Percentiles rank a stretch among this genome's conserved stretches.
Evolutionary conservation across 1,284 basidiomycete species (phyloP).

Genomic region (Sanghuangporus weigelae): DNA sequence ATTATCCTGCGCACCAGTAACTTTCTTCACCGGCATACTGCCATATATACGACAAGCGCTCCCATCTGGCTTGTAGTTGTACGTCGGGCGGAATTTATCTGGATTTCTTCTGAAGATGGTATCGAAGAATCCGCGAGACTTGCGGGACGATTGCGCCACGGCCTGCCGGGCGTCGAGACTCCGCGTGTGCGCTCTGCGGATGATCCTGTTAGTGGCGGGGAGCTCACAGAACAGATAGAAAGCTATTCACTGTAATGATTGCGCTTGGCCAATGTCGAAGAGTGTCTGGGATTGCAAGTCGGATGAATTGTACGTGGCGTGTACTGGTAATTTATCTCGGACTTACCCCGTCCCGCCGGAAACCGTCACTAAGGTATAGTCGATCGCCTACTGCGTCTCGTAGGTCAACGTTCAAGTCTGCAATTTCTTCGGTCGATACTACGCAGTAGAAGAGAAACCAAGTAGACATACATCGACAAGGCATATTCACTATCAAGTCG

Average conservation of each 20-base stretch:
- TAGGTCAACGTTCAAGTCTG: constrained; percentile 84
- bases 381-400: constrained; percentile 91
- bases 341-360: constrained; percentile 81
- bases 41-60: constrained; percentile 85
- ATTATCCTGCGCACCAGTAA: constrained; percentile 53
- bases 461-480: constrained; percentile 73
- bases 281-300: constrained; percentile 44
- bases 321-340: not conserved
- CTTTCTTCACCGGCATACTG: constrained; percentile 81
- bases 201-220: not conserved
- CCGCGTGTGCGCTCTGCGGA: constrained; percentile 51
- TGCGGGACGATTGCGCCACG: constrained; percentile 56
- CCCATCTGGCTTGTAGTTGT: constrained; percentile 60
- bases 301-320: not conserved
- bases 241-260: constrained; percentile 36
- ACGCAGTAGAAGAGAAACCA: constrained; percentile 7
- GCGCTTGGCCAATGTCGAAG: constrained; percentile 84
- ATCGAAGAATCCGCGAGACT: constrained; percentile 63
- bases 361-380: constrained; percentile 77
- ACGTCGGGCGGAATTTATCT: constrained; percentile 60
- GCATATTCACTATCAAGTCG: constrained; percentile 89
- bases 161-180: constrained; percentile 65
- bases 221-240: not conserved
- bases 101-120: constrained; percentile 42
- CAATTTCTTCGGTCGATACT: constrained; percentile 10